phyloP scores from a whole-genome alignment of 768 basidiomycete species.

The Agaricus blazei region DNA sequence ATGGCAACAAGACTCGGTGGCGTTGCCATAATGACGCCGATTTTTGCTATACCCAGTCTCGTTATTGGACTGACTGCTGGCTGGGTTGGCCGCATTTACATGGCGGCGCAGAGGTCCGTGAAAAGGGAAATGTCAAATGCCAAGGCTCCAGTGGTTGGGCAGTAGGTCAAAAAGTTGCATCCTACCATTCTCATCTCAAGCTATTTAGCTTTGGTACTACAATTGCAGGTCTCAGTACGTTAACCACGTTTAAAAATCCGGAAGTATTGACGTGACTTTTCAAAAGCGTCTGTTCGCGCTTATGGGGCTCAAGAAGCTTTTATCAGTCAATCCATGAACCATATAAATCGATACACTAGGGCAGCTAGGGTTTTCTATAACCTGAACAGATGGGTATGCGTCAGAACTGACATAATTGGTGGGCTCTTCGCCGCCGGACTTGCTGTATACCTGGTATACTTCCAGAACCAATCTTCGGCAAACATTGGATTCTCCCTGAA shows the following conservation, averaged over 20 bases:
- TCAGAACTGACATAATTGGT: constrained; percentile 58
- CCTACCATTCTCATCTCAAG: not conserved
- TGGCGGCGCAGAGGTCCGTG: constrained; percentile 41
- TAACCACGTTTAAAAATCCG: not conserved
- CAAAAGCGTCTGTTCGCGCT: constrained; percentile 53
- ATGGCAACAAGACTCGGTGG: constrained; percentile 40
- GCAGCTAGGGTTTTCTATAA: constrained; percentile 45
- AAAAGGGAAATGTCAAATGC: constrained; percentile 42
- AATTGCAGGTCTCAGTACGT: constrained; percentile 48
- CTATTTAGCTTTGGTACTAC: constrained; percentile 43
- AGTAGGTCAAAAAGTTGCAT: too few relatives aligned
- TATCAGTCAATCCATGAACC: constrained; percentile 38
- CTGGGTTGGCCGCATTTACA: constrained; percentile 37
- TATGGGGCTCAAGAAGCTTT: constrained; percentile 56
- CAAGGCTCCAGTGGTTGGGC: constrained; percentile 18
- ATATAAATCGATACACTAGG: constrained; percentile 50
- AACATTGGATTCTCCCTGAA: constrained; percentile 52
- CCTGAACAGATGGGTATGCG: constrained; percentile 41
- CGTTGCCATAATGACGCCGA: constrained; percentile 38
- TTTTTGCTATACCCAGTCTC: constrained; percentile 42
- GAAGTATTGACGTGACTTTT: not conserved
- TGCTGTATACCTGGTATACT: constrained; percentile 50
- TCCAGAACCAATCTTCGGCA: constrained; percentile 27
- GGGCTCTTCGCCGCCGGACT: constrained; percentile 48
- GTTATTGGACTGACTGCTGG: constrained; percentile 37